phyloP scores from a whole-genome alignment of 2,329 filamentous ascomycete genomes.

The Verticillium nubilum region DNA sequence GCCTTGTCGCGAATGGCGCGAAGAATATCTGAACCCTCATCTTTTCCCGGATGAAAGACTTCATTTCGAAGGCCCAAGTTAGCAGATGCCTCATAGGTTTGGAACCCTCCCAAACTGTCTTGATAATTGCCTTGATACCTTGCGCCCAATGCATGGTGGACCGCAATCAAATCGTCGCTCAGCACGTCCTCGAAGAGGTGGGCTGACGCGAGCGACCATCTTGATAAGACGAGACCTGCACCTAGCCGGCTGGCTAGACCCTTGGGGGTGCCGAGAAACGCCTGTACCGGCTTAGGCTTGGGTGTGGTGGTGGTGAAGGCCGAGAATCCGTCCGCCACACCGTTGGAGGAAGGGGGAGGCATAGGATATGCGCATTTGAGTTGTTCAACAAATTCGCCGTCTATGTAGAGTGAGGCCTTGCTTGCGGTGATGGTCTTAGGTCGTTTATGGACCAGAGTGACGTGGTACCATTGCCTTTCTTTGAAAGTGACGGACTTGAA shows the following conservation, averaged over 20 bases:
- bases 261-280: constrained; percentile 87
- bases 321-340: constrained; percentile 62
- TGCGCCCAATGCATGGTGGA: constrained; percentile 84
- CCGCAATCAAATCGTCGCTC: constrained; percentile 86
- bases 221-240: constrained; percentile 65
- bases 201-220: constrained; percentile 85
- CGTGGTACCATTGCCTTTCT: constrained; percentile 83
- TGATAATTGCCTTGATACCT: constrained; percentile 96
- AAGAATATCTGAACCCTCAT: constrained; percentile 87
- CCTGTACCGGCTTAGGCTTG: constrained; percentile 70
- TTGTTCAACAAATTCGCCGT: constrained; percentile 92
- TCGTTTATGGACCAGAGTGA: constrained; percentile 79
- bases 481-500: constrained; percentile 82
- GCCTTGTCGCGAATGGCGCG: constrained; percentile 83
- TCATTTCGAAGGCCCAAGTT: constrained; percentile 89
- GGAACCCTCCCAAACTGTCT: constrained; percentile 90
- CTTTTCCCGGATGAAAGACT: constrained; percentile 79
- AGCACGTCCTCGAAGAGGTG: constrained; percentile 83
- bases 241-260: constrained; percentile 76
- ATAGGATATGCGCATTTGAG: constrained; percentile 83
- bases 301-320: constrained; percentile 56
- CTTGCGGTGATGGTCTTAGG: constrained; percentile 70
- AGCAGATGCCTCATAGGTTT: constrained; percentile 92
- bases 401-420: constrained; percentile 82
- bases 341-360: constrained; percentile 60